Evolutionary conservation across 225 moss, liverwort and hornwort genomes (phyloP).

Genomic region (Marchantia paleacea): DNA sequence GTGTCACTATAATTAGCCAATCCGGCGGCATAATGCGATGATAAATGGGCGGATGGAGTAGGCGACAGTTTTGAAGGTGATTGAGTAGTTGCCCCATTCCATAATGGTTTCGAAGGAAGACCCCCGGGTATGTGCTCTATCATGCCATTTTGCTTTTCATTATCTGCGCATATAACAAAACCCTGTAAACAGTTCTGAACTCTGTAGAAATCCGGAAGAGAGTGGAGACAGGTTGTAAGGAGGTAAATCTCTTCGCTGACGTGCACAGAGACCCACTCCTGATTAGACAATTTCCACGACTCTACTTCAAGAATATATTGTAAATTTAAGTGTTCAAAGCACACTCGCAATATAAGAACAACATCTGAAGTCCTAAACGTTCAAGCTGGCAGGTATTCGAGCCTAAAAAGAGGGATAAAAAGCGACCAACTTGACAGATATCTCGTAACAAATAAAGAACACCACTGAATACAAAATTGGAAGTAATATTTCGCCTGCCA

Average conservation of each 20-base stretch:
- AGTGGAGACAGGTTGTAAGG: too few species aligned
- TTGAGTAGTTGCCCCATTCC: constrained; percentile 43
- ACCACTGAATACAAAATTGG: neutral
- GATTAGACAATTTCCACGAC: too few species aligned
- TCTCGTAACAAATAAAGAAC: neutral
- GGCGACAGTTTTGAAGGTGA: constrained; percentile 62
- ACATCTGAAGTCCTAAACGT: neutral
- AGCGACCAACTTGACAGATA: neutral
- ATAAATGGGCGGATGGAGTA: constrained; percentile 60
- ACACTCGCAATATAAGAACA: neutral
- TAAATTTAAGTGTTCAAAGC: too few species aligned
- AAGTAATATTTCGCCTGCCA: neutral
- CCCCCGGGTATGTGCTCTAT: constrained; percentile 40
- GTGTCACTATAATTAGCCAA: constrained; percentile 43
- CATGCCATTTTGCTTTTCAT: constrained; percentile 52
- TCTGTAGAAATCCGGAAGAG: too few species aligned
- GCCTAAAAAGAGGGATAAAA: too few species aligned
- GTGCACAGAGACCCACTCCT: too few species aligned
- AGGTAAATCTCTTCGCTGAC: too few species aligned
- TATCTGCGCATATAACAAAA: constrained; percentile 33
- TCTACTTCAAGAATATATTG: too few species aligned
- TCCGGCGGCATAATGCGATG: constrained; percentile 46
- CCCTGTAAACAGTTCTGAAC: too few species aligned
- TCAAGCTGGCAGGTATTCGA: neutral
- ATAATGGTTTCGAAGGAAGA: constrained; percentile 37